phyloP scores from a whole-genome alignment of 352 stramenopile genomes.

The Phytophthora quininea region DNA sequence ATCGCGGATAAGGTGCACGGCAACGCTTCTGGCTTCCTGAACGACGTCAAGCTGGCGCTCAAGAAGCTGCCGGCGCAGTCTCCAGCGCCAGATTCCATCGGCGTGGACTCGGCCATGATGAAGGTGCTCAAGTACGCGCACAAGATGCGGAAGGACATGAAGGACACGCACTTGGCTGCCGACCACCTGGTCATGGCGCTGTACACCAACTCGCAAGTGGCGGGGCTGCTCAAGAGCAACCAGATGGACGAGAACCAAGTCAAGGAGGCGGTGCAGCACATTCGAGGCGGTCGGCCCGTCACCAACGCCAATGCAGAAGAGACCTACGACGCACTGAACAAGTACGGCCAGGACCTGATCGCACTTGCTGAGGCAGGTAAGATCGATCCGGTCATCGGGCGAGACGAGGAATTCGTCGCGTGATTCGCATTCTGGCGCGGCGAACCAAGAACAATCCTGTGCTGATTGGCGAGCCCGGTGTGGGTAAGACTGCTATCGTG shows the following conservation, averaged over 20 bases:
- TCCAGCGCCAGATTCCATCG: conserved; percentile 68
- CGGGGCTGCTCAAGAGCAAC: conserved; percentile 67
- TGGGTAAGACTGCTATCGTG: conserved; percentile 97
- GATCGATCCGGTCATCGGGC: conserved; percentile 98
- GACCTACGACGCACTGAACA: conserved; percentile 93
- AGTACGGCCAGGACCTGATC: conserved; percentile 97
- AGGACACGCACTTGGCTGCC: conserved; percentile 75
- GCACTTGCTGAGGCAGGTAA: conserved; percentile 93
- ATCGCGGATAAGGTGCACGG: conserved; percentile 60
- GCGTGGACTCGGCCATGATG: conserved; percentile 63
- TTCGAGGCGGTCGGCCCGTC: conserved; percentile 68
- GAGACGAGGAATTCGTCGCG: conserved; percentile 97
- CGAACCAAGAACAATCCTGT: conserved; percentile 98
- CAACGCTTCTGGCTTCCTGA: conserved; percentile 53
- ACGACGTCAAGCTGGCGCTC: conserved; percentile 55
- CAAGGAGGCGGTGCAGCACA: conserved; percentile 63
- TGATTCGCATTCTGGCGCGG: conserved; percentile 95
- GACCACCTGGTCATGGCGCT: conserved; percentile 82
- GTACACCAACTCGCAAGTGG: conserved; percentile 63
- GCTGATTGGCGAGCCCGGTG: conserved; percentile 95
- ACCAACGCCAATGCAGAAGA: conserved; percentile 88
- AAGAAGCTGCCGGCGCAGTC: conserved; percentile 76
- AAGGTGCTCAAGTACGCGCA: conserved; percentile 85
- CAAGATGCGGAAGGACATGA: conserved; percentile 82
- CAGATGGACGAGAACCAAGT: conserved; percentile 69